Conservation (phyloP, 441 rosid species). For the Corymbia citriodora region DNA sequence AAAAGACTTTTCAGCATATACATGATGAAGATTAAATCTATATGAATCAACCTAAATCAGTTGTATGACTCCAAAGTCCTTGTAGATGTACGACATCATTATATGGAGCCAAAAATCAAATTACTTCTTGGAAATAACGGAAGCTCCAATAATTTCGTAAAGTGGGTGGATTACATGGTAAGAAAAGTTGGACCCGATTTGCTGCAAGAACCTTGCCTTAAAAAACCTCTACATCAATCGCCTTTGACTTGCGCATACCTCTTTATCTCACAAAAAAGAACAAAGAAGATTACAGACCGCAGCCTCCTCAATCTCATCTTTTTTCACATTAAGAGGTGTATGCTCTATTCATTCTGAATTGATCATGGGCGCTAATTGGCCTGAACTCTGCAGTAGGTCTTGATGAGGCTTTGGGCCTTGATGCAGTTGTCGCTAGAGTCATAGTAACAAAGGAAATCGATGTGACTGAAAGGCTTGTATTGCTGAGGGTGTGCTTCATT, state of each 20-base stretch:
- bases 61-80: background rate
- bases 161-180: no score
- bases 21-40: background rate
- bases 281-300: background rate
- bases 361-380: background rate
- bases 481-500: background rate
- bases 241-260: background rate
- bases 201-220: no score
- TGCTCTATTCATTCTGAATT: background rate
- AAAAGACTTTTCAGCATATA: background rate
- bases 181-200: no score
- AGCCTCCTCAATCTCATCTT: background rate
- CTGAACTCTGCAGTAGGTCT: background rate
- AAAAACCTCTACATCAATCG: background rate
- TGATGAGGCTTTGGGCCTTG: conserved; percentile 10
- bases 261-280: background rate
- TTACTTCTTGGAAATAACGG: background rate
- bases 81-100: background rate
- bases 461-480: conserved; percentile 4
- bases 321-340: background rate
- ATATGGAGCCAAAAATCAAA: background rate
- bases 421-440: background rate
- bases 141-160: no score
- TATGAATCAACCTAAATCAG: background rate
- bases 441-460: conserved; percentile 4